Conservation (phyloP, 2,329 filamentous ascomycete genomes). For the Fusarium floridanum region DNA sequence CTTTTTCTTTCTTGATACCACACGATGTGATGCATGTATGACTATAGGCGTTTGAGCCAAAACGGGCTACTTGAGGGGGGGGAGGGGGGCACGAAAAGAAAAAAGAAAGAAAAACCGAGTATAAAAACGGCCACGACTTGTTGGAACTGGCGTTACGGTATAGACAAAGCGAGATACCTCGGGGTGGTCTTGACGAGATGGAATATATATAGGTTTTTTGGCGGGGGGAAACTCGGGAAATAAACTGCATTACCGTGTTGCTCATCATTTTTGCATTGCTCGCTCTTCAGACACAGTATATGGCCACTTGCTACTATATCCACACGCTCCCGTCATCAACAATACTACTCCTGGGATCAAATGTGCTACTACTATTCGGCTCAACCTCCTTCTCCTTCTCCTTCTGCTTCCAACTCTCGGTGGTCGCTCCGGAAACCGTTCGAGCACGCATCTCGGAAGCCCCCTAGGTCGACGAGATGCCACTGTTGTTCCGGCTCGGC, state of each 20-base stretch:
- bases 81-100: not conserved
- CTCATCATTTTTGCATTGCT: constrained; percentile 15
- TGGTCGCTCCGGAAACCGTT: not conserved
- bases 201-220: constrained; percentile 1
- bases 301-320: constrained; percentile 11
- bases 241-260: constrained; percentile 11
- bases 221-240: constrained; percentile 2
- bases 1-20: constrained; percentile 45
- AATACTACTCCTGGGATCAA: not conserved
- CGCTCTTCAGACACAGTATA: constrained; percentile 8
- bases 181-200: constrained; percentile 17
- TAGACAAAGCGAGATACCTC: constrained; percentile 43
- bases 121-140: constrained; percentile 20
- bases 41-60: constrained; percentile 19
- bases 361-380: not conserved
- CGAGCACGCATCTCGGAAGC: constrained; percentile 11
- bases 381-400: constrained; percentile 18
- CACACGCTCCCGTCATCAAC: not conserved
- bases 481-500: constrained; percentile 51
- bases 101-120: constrained; percentile 9
- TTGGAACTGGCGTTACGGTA: constrained; percentile 41
- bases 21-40: constrained; percentile 42
- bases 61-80: not conserved
- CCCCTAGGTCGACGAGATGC: constrained; percentile 46
- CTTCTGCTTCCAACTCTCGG: not conserved